These are phyloP conservation scores for Hymenochaete sp. DNA, from an alignment of 1,284 basidiomycete genomes.

Conservation along the genomic window DNA sequence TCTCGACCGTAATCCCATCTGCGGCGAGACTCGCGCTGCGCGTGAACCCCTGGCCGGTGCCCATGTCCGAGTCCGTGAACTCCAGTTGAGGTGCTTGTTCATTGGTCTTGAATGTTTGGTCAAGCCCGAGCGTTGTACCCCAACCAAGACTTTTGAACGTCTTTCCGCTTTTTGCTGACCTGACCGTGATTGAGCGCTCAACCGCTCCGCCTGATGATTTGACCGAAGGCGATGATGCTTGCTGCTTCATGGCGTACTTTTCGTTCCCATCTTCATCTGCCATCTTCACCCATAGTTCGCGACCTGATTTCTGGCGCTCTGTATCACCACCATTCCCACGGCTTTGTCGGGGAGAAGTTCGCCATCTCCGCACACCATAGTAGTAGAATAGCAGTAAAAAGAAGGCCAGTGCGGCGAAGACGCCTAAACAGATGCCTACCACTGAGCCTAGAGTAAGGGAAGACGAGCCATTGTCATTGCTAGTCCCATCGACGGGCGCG, in stretches of 20 bases:
- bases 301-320: conserved; percentile 14
- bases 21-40: background rate
- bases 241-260: conserved; percentile 16
- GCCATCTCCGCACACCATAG: background rate
- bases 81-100: conserved; percentile 17
- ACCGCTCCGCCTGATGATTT: conserved; percentile 8
- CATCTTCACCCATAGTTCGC: conserved; percentile 18
- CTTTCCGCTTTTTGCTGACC: conserved; percentile 14
- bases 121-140: conserved; percentile 14
- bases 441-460: conserved; percentile 16
- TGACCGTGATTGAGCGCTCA: conserved; percentile 17
- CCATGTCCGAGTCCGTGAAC: conserved; percentile 16
- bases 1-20: no score
- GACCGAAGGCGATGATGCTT: background rate
- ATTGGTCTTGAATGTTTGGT: conserved; percentile 15
- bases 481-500: background rate
- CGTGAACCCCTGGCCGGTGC: conserved; percentile 6
- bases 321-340: conserved; percentile 1
- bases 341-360: background rate
- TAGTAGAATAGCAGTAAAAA: conserved; percentile 9
- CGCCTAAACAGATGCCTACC: conserved; percentile 17
- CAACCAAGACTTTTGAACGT: conserved; percentile 17
- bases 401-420: conserved; percentile 10
- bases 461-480: no score
- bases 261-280: conserved; percentile 14